Percentiles rank a stretch among this genome's conserved stretches.
Conservation (phyloP, 2,329 filamentous ascomycete genomes). For the Dothistroma pini region DNA sequence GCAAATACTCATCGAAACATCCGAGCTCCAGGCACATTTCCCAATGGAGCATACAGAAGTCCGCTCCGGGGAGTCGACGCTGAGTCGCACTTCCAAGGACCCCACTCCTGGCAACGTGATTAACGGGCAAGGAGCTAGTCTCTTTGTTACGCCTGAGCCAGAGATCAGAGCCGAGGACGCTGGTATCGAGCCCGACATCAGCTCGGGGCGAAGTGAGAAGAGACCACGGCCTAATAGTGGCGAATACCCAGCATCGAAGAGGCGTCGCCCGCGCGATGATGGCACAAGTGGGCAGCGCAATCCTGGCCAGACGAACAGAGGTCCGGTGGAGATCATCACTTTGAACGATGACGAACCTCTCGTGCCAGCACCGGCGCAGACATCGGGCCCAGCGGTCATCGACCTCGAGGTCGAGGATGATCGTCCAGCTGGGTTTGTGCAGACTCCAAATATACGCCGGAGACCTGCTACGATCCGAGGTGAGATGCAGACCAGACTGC, state of each 20-base stretch:
- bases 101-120: neutral
- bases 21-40: neutral
- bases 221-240: neutral
- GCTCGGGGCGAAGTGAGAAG: neutral
- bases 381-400: too few species aligned
- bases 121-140: neutral
- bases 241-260: neutral
- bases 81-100: neutral
- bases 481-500: too few species aligned
- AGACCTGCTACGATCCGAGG: too few species aligned
- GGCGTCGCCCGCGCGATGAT: neutral
- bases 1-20: neutral
- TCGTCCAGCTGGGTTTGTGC: too few species aligned
- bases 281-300: neutral
- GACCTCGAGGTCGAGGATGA: neutral
- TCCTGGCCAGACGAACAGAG: neutral
- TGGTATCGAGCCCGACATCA: neutral
- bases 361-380: too few species aligned
- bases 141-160: neutral
- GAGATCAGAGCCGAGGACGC: neutral
- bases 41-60: neutral
- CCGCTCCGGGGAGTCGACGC: neutral
- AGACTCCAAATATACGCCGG: too few species aligned
- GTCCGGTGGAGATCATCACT: neutral
- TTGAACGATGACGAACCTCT: too few species aligned